A percentile compares a stretch with the other conserved stretches of the same genome.
These are phyloP conservation scores for Saturnispora ahearnii DNA, from an alignment of 805 yeast species.

Conservation along the genomic window DNA sequence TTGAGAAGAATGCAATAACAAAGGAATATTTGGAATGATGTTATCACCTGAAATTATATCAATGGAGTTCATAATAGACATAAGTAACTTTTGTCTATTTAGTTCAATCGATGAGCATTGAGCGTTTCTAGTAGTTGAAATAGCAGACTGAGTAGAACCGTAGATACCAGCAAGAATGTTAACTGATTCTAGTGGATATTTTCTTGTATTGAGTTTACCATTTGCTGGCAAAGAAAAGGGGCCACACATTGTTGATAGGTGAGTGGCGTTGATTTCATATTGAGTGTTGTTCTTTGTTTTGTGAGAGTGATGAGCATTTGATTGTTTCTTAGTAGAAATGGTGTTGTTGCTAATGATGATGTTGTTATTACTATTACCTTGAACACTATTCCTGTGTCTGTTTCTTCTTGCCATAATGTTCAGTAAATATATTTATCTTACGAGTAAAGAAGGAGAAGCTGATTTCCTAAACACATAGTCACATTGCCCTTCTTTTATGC, in stretches of 20 bases:
- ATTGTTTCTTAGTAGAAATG: background rate
- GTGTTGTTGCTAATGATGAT: background rate
- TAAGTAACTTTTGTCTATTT: background rate
- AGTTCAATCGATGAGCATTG: background rate
- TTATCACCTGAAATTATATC: slow-evolving; percentile 3
- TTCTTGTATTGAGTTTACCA: background rate
- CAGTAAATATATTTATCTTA: background rate
- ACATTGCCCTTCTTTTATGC: background rate
- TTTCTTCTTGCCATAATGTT: background rate
- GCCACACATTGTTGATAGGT: slow-evolving; percentile 18
- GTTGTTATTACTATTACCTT: background rate
- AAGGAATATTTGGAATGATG: background rate
- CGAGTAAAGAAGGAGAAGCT: background rate
- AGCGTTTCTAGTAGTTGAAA: background rate
- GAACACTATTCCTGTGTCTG: background rate
- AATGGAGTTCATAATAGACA: background rate
- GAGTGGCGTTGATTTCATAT: slow-evolving; percentile 9
- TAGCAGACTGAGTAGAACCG: background rate
- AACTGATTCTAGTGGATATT: background rate
- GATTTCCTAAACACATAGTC: no score
- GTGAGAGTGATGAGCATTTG: background rate
- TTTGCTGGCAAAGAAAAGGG: slow-evolving; percentile 18
- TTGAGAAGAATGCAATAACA: background rate
- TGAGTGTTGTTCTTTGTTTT: background rate
- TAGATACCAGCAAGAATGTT: background rate